Percentiles rank a stretch among this genome's conserved stretches.
Conservation (phyloP, 2,329 filamentous ascomycete genomes). For the Coleophoma eucalyptorum region DNA sequence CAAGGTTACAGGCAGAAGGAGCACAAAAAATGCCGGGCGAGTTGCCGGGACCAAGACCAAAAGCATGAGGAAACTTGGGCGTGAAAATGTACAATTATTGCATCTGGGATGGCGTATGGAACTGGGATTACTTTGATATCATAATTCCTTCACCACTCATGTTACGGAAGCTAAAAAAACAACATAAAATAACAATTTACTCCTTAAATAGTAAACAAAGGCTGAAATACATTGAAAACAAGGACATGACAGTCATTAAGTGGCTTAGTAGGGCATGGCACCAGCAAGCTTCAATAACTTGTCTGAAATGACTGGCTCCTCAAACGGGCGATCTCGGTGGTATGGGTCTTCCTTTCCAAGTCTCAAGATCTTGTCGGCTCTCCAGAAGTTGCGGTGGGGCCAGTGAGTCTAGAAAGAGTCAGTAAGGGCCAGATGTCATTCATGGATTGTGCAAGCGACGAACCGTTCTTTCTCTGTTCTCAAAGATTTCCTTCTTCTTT, state of each 20-base stretch:
- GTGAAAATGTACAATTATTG: background rate
- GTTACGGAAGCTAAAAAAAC: background rate
- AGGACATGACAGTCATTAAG: background rate
- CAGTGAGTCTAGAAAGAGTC: constrained; percentile 6
- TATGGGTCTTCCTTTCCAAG: constrained; percentile 11
- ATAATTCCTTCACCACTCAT: background rate
- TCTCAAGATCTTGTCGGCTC: constrained; percentile 8
- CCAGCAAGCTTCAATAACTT: constrained; percentile 9
- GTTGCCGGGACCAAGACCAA: constrained; percentile 3
- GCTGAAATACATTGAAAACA: background rate
- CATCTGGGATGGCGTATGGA: background rate
- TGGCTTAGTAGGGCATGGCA: constrained; percentile 5
- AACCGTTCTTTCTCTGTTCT: constrained; percentile 3
- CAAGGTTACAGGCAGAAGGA: constrained; percentile 70
- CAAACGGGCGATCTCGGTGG: constrained; percentile 9
- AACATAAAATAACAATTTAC: background rate
- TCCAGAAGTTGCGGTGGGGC: constrained; percentile 12
- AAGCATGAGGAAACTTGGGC: constrained; percentile 1
- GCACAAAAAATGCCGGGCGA: constrained; percentile 44
- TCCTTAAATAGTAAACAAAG: background rate
- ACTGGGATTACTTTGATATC: background rate
- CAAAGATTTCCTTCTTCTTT: constrained; percentile 6
- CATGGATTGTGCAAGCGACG: background rate
- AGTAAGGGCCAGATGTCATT: background rate
- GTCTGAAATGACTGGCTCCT: constrained; percentile 9